Percentiles rank a stretch among this genome's conserved stretches.
Evolutionary conservation across 352 stramenopile species (phyloP).

Genomic region (Pythium sp.): DNA sequence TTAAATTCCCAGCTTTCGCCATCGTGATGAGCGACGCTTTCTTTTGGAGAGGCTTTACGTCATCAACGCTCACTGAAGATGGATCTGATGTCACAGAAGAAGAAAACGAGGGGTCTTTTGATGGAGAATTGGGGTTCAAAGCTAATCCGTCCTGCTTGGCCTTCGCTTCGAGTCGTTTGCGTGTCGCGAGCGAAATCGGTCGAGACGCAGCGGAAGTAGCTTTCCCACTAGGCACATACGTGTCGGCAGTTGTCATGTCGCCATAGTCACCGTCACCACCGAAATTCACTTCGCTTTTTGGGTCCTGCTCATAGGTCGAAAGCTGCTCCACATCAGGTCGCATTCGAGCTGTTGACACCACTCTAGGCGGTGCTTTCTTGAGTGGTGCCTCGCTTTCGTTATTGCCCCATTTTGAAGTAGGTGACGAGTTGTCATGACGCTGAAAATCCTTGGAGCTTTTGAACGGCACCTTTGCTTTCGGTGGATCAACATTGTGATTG

Average conservation of each 20-base stretch:
- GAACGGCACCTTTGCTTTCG: constrained; percentile 15
- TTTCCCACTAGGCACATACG: constrained; percentile 7
- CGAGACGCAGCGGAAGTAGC: background rate
- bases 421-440: background rate
- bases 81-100: background rate
- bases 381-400: constrained; percentile 19
- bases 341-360: background rate
- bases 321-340: background rate
- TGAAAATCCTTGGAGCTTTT: background rate
- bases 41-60: constrained; percentile 6
- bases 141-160: constrained; percentile 31
- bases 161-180: constrained; percentile 69
- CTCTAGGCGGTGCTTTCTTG: constrained; percentile 6
- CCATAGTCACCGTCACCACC: constrained; percentile 11
- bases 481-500: constrained; percentile 30
- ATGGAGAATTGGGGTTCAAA: background rate
- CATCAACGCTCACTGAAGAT: background rate
- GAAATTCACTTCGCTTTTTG: background rate
- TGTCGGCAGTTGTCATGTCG: background rate
- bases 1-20: background rate
- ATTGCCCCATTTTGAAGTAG: constrained; percentile 14
- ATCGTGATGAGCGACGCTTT: background rate
- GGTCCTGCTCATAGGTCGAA: background rate
- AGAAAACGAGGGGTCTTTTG: background rate
- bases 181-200: constrained; percentile 39